These are phyloP conservation scores for Lolium perenne DNA, from an alignment of 176 grass and related monocot species.

Conservation along the genomic window DNA sequence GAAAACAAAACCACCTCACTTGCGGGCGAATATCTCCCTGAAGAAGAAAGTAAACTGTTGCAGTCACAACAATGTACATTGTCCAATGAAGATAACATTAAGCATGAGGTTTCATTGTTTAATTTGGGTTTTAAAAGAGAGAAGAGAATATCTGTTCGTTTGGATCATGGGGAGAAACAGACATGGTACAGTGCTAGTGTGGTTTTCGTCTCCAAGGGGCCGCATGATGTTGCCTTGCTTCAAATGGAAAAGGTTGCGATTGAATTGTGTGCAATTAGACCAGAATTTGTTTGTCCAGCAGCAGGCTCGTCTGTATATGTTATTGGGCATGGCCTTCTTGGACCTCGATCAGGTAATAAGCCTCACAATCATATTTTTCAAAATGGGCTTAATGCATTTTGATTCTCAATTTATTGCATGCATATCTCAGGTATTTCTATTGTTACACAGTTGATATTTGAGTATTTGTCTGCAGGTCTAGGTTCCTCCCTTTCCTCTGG, in stretches of 20 bases:
- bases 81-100: slow-evolving; percentile 48
- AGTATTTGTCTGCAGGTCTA: slow-evolving; percentile 57
- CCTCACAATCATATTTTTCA: slow-evolving; percentile 13
- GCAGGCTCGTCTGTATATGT: slow-evolving; percentile 68
- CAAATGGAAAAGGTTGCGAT: slow-evolving; percentile 68
- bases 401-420: slow-evolving; percentile 37
- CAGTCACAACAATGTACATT: slow-evolving; percentile 37
- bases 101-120: slow-evolving; percentile 51
- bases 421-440: slow-evolving; percentile 22
- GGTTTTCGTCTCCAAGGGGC: slow-evolving; percentile 87
- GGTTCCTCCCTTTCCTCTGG: slow-evolving; percentile 76
- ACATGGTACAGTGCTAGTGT: slow-evolving; percentile 75
- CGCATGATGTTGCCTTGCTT: slow-evolving; percentile 83
- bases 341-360: slow-evolving; percentile 81
- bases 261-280: slow-evolving; percentile 63
- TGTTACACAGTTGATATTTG: slow-evolving; percentile 29
- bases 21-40: slow-evolving; percentile 17
- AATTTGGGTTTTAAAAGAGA: slow-evolving; percentile 61
- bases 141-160: slow-evolving; percentile 73
- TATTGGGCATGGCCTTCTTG: slow-evolving; percentile 90
- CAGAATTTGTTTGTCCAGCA: slow-evolving; percentile 75
- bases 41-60: slow-evolving; percentile 36
- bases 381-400: slow-evolving; percentile 27
- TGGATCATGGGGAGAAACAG: slow-evolving; percentile 61
- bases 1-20: slow-evolving; percentile 51